phyloP scores from a whole-genome alignment of 345 rosid genomes.

The Sisymbrium irio region DNA sequence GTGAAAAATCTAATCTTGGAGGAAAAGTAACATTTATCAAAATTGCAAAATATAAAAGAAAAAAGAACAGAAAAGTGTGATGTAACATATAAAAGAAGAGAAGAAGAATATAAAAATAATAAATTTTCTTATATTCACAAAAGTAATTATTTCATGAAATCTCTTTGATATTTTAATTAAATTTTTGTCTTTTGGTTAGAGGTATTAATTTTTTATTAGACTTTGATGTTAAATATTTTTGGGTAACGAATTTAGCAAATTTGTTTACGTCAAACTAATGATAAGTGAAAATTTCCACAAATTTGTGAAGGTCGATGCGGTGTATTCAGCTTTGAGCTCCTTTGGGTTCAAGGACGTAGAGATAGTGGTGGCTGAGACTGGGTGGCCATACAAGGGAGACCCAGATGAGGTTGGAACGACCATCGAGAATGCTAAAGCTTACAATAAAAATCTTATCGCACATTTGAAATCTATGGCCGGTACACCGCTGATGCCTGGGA shows the following conservation, averaged over 20 bases:
- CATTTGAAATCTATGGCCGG: constrained; percentile 77
- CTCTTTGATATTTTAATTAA: neutral
- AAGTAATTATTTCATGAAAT: neutral
- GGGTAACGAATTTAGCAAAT: neutral
- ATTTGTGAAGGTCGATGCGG: constrained; percentile 78
- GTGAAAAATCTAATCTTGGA: neutral
- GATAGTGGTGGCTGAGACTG: constrained; percentile 91
- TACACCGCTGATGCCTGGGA: constrained; percentile 93
- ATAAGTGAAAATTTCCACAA: no score
- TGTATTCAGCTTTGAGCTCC: constrained; percentile 59
- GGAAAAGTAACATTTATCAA: neutral
- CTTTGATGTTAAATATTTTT: neutral
- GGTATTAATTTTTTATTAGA: neutral
- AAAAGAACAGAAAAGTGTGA: no score
- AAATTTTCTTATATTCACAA: neutral
- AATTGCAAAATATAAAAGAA: no score
- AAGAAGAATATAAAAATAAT: no score
- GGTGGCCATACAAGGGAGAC: constrained; percentile 97
- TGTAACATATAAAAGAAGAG: no score
- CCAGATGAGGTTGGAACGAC: constrained; percentile 61
- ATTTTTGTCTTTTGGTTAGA: neutral
- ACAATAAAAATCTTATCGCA: constrained; percentile 72
- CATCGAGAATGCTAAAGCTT: constrained; percentile 80
- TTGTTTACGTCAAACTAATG: neutral
- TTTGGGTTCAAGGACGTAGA: constrained; percentile 75